Base-by-base conservation (phyloP, 2,329 filamentous ascomycete species). In the Arthrobotrys pseudoclavata region DNA sequence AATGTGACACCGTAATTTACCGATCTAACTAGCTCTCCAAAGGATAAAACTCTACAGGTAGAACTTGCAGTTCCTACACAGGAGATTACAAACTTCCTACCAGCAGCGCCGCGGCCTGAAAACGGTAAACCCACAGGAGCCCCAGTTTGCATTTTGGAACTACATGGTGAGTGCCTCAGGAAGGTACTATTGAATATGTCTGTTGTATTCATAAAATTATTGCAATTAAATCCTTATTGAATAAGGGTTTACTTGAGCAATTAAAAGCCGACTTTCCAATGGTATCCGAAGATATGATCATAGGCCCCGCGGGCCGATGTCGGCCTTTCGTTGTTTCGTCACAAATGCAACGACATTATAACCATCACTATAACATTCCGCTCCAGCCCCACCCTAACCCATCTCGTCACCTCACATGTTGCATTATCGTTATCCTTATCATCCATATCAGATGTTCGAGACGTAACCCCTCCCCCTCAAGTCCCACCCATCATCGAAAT, bases 351-450 rank as follows among this genome's bases (percentile, higher is more conserved):
- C 26, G 45, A 6, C 12, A 40, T 42, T n/a, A 13, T 18, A n/a
- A 42, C 12, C 2, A 42, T 42, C 3, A 18, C n/a, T 1, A 45
- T 20, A 20, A 4, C 18, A 45, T 45, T n/a, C 42, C n/a, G 42
- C 18, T 9, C 42, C 42, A 12, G 10, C 42, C 42, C 42, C 42
- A 45, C 42, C 4, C 20, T 45, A 7, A 20, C 18, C n/a, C 42
- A 20, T 45, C 42, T 4, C 42, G 20, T 45, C 42, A n/a, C 42
- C 4, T 45, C 18, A 45, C 1, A 45, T 20, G n/a, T 45, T 45
- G 42, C 42, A 45, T 45, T 20, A 45, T 45, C 42, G 4, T 45
- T 18, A 45, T 45, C 42, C 42, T 45, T 45, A 45, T 45, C 42
- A 45, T 45, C 4, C 42, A 20, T 45, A 45, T 45, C 42, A 45